Conservation (phyloP, 2,329 filamentous ascomycete species). For the Xylariaceae sp. region DNA sequence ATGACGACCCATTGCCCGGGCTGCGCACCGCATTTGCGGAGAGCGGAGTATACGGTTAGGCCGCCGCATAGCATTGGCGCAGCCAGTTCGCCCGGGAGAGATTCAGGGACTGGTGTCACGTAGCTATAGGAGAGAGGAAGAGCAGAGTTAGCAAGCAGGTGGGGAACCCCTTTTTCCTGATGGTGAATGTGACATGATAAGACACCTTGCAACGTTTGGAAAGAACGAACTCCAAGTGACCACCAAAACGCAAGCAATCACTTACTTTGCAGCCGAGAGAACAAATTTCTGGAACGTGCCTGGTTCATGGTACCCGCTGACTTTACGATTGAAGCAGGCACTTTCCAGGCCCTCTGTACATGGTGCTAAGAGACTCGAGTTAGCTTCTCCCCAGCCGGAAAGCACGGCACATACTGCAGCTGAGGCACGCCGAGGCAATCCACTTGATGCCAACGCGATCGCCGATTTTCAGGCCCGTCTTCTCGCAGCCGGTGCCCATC, state of each 20-base stretch:
- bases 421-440: constrained; percentile 15
- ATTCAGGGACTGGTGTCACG: constrained; percentile 17
- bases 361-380: constrained; percentile 8
- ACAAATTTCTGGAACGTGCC: constrained; percentile 21
- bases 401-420: constrained; percentile 11
- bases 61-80: constrained; percentile 22
- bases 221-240: background rate
- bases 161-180: no score
- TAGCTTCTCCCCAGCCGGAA: constrained; percentile 1
- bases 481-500: constrained; percentile 15
- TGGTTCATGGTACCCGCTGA: constrained; percentile 19
- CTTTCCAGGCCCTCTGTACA: constrained; percentile 17
- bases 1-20: constrained; percentile 19
- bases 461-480: constrained; percentile 11
- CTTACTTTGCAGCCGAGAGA: constrained; percentile 19
- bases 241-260: background rate
- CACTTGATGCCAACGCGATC: constrained; percentile 23
- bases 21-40: constrained; percentile 14
- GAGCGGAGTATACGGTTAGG: constrained; percentile 19
- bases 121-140: constrained; percentile 6
- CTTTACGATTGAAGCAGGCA: constrained; percentile 16
- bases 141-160: background rate
- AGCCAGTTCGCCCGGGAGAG: constrained; percentile 14
- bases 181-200: no score
- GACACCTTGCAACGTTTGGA: background rate